A percentile compares a stretch with the other conserved stretches of the same genome.
Evolutionary conservation across 805 yeast genomes (phyloP).

Genomic region (Spencermartinsiella europaea): DNA sequence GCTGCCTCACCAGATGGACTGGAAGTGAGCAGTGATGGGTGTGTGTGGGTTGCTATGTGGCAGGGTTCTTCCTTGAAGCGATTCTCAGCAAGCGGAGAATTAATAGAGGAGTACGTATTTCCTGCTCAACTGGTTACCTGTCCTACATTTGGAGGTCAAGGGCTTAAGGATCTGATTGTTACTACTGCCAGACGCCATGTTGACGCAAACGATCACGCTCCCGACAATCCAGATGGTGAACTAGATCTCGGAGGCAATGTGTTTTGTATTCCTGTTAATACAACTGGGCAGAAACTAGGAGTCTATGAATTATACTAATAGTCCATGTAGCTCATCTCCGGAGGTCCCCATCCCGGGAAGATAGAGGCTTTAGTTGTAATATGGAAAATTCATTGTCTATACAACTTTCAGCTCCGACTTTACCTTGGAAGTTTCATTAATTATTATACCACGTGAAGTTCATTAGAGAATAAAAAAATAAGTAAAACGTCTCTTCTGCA

Average conservation of each 20-base stretch:
- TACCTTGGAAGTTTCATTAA: no score
- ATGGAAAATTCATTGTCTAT: no score
- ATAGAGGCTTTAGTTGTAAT: no score
- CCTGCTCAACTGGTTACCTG: conserved; percentile 64
- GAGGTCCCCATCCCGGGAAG: no score
- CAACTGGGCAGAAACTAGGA: no score
- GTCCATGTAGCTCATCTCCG: no score
- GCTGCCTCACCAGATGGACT: conserved; percentile 73
- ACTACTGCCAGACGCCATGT: conserved; percentile 58
- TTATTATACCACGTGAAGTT: no score
- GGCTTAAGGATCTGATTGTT: conserved; percentile 54
- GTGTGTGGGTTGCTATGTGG: conserved; percentile 65
- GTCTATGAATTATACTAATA: no score
- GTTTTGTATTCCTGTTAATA: no score
- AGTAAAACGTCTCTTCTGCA: no score
- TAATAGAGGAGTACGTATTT: conserved; percentile 47
- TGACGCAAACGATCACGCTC: conserved; percentile 38
- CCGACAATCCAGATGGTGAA: conserved; percentile 26
- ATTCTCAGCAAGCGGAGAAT: conserved; percentile 43
- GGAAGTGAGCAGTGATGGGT: conserved; percentile 47
- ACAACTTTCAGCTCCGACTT: no score
- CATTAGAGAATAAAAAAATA: no score
- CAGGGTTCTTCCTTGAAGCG: conserved; percentile 53
- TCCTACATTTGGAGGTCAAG: conserved; percentile 60
- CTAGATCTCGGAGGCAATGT: conserved; percentile 26